phyloP scores from a whole-genome alignment of 2,329 filamentous ascomycete species.

The Beauveria sp. region DNA sequence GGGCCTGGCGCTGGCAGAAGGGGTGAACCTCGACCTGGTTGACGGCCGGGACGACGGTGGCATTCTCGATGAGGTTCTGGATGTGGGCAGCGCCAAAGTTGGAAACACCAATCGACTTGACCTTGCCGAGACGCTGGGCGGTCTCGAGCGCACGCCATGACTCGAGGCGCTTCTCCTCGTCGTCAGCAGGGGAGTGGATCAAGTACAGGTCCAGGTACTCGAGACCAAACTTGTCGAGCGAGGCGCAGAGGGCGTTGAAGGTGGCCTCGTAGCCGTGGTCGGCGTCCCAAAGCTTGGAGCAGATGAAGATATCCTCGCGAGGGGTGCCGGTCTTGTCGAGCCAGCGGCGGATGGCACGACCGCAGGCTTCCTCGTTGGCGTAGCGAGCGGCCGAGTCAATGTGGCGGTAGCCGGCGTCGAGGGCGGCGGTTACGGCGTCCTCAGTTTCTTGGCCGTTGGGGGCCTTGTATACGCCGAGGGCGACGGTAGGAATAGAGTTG shows the following conservation, averaged over 20 bases:
- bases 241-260: conserved; percentile 56
- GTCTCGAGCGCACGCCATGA: conserved; percentile 67
- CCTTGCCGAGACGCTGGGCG: conserved; percentile 57
- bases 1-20: conserved; percentile 55
- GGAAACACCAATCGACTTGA: conserved; percentile 65
- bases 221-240: conserved; percentile 54
- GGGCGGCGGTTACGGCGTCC: conserved; percentile 51
- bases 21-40: conserved; percentile 80
- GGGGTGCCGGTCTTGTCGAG: conserved; percentile 53
- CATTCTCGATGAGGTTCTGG: conserved; percentile 47
- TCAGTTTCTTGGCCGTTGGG: conserved; percentile 48
- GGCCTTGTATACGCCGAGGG: conserved; percentile 40
- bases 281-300: conserved; percentile 58
- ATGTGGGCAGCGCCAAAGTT: conserved; percentile 66
- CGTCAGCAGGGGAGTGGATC: conserved; percentile 58
- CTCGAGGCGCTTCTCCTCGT: conserved; percentile 57
- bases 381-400: conserved; percentile 52
- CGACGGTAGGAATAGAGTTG: conserved; percentile 53
- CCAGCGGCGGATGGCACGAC: conserved; percentile 63
- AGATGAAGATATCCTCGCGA: conserved; percentile 60
- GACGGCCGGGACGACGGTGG: conserved; percentile 53
- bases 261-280: conserved; percentile 37
- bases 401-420: conserved; percentile 48
- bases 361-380: conserved; percentile 61
- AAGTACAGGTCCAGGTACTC: conserved; percentile 70